These are phyloP conservation scores for Eragrostis tef DNA, from an alignment of 202 grass and related monocot species.

Conservation along the genomic window DNA sequence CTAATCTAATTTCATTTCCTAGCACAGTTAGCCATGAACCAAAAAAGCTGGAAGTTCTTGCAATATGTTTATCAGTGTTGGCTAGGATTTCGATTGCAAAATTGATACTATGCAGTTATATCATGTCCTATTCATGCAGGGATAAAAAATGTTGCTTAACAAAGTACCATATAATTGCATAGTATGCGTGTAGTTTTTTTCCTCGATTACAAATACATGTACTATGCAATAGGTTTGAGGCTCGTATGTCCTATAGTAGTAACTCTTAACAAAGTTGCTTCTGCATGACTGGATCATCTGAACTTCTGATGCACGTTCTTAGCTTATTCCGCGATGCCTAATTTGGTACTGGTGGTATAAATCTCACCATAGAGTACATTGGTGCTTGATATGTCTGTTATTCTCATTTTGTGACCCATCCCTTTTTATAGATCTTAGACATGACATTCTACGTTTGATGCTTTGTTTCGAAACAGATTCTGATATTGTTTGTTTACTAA, in stretches of 20 bases:
- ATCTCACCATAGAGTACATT: conserved; percentile 8
- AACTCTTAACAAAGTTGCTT: not conserved
- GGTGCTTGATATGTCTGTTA: conserved; percentile 1
- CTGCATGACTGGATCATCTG: not conserved
- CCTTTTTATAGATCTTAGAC: conserved; percentile 19
- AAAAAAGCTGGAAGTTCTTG: conserved; percentile 7
- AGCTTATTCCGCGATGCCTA: not conserved
- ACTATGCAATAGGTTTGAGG: too few species aligned
- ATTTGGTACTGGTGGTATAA: conserved; percentile 21
- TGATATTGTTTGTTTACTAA: conserved; percentile 40
- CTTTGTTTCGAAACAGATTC: conserved; percentile 55
- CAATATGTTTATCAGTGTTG: not conserved
- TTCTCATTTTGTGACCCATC: not conserved
- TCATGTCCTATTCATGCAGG: not conserved
- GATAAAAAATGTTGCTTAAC: too few species aligned
- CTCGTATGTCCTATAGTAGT: too few species aligned
- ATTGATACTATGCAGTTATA: not conserved
- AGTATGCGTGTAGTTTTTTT: too few species aligned
- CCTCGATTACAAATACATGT: too few species aligned
- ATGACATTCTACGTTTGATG: conserved; percentile 20
- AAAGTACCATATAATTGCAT: too few species aligned
- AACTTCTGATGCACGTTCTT: not conserved
- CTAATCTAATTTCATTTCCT: conserved; percentile 18
- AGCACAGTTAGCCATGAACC: not conserved
- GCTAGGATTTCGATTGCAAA: conserved; percentile 29